These are phyloP conservation scores for Polychaeton citri DNA, from an alignment of 2,329 filamentous ascomycete genomes.

Conservation along the genomic window DNA sequence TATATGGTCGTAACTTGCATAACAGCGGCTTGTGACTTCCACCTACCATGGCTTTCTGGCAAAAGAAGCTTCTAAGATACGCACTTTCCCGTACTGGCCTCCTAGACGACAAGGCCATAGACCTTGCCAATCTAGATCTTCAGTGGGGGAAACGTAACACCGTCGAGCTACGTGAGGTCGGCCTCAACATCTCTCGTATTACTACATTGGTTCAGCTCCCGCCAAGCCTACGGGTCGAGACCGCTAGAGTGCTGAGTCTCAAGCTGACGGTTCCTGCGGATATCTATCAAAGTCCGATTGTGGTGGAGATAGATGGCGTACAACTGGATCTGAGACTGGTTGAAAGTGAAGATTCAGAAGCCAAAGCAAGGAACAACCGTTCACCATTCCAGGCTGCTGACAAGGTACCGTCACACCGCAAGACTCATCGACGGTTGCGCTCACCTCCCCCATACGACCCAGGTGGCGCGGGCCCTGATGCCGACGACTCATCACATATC, in stretches of 20 bases:
- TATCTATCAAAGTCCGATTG: conserved; percentile 72
- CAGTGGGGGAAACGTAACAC: conserved; percentile 69
- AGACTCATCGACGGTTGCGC: conserved; percentile 20
- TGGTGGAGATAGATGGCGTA: conserved; percentile 69
- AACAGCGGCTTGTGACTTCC: no score
- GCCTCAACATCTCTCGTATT: conserved; percentile 52
- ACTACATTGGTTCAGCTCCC: conserved; percentile 45
- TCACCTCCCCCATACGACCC: conserved; percentile 15
- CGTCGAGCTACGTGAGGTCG: conserved; percentile 77
- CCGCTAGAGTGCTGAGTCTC: conserved; percentile 62
- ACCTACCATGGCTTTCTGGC: conserved; percentile 39
- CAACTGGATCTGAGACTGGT: conserved; percentile 41
- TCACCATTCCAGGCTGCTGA: background rate
- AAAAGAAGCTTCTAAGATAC: conserved; percentile 80
- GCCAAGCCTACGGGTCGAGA: conserved; percentile 53
- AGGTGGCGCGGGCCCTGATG: conserved; percentile 10
- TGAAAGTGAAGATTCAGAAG: conserved; percentile 10
- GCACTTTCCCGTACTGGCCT: conserved; percentile 71
- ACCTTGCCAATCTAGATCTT: conserved; percentile 76
- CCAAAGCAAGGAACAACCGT: conserved; percentile 11
- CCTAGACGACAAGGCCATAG: conserved; percentile 74
- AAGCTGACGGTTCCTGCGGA: conserved; percentile 78
- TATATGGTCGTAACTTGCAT: no score
- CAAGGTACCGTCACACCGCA: conserved; percentile 15
- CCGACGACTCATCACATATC: conserved; percentile 29